phyloP scores from a whole-genome alignment of 768 basidiomycete species.

The Xerocomus potaroensis region DNA sequence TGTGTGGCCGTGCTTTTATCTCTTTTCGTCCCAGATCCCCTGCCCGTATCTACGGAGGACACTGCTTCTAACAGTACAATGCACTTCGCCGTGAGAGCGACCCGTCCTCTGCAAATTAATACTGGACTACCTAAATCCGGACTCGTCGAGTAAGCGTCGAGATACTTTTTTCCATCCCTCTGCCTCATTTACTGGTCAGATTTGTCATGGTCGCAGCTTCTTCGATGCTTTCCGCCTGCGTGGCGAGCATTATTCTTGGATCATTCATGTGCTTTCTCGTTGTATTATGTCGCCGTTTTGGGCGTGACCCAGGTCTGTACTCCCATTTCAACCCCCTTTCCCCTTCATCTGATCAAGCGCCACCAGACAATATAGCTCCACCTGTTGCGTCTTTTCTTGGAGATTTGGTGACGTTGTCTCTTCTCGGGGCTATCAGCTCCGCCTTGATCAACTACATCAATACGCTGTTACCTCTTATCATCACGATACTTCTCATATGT shows the following conservation, averaged over 20 bases:
- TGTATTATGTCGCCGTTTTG: slow-evolving; percentile 67
- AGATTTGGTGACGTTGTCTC: slow-evolving; percentile 84
- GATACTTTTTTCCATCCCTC: not conserved
- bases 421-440: slow-evolving; percentile 73
- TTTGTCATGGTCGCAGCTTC: slow-evolving; percentile 74
- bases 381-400: slow-evolving; percentile 91
- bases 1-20: slow-evolving; percentile 73
- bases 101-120: slow-evolving; percentile 22
- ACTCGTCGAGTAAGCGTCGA: slow-evolving; percentile 34
- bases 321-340: not conserved
- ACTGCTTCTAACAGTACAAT: slow-evolving; percentile 11
- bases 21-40: slow-evolving; percentile 45
- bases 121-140: slow-evolving; percentile 35
- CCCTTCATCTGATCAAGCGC: not conserved
- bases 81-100: slow-evolving; percentile 13
- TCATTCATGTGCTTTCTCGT: slow-evolving; percentile 90
- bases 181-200: slow-evolving; percentile 37
- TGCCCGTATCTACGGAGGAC: slow-evolving; percentile 6
- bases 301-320: slow-evolving; percentile 76
- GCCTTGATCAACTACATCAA: slow-evolving; percentile 62
- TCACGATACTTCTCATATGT: slow-evolving; percentile 48
- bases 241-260: slow-evolving; percentile 76
- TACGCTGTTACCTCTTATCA: slow-evolving; percentile 57
- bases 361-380: slow-evolving; percentile 88
- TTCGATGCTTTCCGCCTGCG: slow-evolving; percentile 75